Base-by-base conservation (phyloP, 1,284 basidiomycete species). In the Ustilago lituana region DNA sequence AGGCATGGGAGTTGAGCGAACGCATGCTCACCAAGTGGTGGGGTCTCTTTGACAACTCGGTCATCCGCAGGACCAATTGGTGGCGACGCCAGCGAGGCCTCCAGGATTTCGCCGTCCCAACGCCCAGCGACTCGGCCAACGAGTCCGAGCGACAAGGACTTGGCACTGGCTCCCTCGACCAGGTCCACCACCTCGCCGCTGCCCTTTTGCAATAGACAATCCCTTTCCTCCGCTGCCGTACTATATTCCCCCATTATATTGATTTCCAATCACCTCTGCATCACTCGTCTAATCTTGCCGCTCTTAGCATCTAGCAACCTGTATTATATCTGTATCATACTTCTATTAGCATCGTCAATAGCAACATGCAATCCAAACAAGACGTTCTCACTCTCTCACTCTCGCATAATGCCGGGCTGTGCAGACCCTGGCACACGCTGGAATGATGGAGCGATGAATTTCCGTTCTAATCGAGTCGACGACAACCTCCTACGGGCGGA, bases 61-160 rank as follows among this genome's bases (percentile, higher is more conserved):
- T 58, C 17, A 7, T 76, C 12, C 47, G 51, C 19, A 49, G 72
- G 17, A 63, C 72, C 26, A 73, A 69, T 20, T 76, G 66, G 63
- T 76, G 73, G 73, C 44, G 73, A 31, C 50, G 60, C 24, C 71
- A 65, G 49, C 60, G 72, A 19, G 67, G 68, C 2, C 46, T 74
- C 10, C 4, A 23, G 2, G 26, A 44, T 7, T 57, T 60, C 22
- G 23, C 35, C 20, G 8, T 46, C 11, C 62, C 56, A 1, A 19
- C 32, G 6, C 17, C 41, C 1, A 2, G 10, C n/a, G 32, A 55
- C 3, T 17, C 47, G 3, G 37, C 37, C 9, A 51, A 33, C 57
- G 45, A 52, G 17, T 45, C 23, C n/a, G 40, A 46, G 33, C 38
- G 46, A 12, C 58, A 62, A 37, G 58, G 58, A 22, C 37, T 68